phyloP scores from a whole-genome alignment of 805 yeast genomes.

The Dipodascus albidus region DNA sequence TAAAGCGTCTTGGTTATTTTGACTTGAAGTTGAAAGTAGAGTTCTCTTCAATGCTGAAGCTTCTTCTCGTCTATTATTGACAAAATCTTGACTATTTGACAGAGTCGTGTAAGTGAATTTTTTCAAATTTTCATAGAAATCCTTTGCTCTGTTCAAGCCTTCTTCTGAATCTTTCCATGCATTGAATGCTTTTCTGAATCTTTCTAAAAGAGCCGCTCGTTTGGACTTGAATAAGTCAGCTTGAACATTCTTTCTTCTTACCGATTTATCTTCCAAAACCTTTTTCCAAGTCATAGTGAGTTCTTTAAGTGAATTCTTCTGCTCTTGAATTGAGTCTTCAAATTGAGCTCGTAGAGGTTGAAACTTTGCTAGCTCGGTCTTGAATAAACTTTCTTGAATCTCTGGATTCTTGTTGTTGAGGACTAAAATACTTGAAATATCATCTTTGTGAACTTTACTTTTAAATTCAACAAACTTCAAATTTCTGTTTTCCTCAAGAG shows the following conservation, averaged over 20 bases:
- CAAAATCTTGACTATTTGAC: conserved; percentile 12
- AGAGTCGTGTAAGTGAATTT: conserved; percentile 8
- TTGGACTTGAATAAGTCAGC: conserved; percentile 26
- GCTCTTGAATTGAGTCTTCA: conserved; percentile 56
- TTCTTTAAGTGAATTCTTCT: conserved; percentile 39
- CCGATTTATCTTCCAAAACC: conserved; percentile 33
- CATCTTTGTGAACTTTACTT: conserved; percentile 63
- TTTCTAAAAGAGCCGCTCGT: conserved; percentile 28
- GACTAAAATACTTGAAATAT: conserved; percentile 65
- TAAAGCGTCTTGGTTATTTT: conserved; percentile 8
- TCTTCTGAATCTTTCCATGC: conserved; percentile 45
- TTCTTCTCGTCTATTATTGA: conserved; percentile 14
- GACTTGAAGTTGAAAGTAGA: not conserved
- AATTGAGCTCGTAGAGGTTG: conserved; percentile 55
- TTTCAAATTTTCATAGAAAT: conserved; percentile 45
- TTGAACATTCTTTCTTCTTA: conserved; percentile 32
- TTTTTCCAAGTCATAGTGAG: conserved; percentile 36
- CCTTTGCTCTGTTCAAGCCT: conserved; percentile 51
- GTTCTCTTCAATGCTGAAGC: conserved; percentile 3
- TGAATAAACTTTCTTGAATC: conserved; percentile 47
- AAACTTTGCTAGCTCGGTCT: conserved; percentile 67
- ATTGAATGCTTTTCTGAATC: conserved; percentile 38
- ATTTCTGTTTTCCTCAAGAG: conserved; percentile 51
- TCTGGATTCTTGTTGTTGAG: conserved; percentile 48
- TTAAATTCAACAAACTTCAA: conserved; percentile 56